A percentile compares a stretch with the other conserved stretches of the same genome.
Evolutionary conservation across 2,329 filamentous ascomycete species (phyloP).

Genomic region (Xylaria sp.): DNA sequence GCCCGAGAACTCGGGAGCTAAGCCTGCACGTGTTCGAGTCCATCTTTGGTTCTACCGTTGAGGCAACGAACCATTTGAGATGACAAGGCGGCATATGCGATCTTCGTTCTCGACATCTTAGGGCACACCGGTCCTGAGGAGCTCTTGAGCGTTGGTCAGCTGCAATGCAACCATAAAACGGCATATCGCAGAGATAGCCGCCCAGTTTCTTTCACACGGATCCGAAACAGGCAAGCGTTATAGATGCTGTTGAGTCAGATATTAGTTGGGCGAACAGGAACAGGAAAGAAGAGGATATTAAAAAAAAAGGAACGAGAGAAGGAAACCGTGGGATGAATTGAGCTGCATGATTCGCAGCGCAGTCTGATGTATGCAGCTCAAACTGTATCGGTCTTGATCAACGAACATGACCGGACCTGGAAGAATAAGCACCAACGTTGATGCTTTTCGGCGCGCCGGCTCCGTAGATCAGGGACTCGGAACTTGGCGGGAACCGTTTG

Average conservation of each 20-base stretch:
- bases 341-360: slow-evolving; percentile 26
- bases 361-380: slow-evolving; percentile 25
- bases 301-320: not conserved
- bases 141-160: not conserved
- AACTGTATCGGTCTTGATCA: slow-evolving; percentile 26
- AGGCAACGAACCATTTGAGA: not conserved
- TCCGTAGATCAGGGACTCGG: slow-evolving; percentile 47
- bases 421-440: slow-evolving; percentile 2
- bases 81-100: not conserved
- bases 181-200: slow-evolving; percentile 17
- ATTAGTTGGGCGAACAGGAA: not conserved
- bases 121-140: not conserved
- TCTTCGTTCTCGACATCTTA: slow-evolving; percentile 9
- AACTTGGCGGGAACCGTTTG: slow-evolving; percentile 40
- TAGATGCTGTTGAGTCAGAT: not conserved
- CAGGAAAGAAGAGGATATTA: not conserved
- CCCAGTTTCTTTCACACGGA: slow-evolving; percentile 18
- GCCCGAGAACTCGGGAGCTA: slow-evolving; percentile 28
- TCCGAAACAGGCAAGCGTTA: slow-evolving; percentile 27
- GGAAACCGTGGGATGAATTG: not conserved
- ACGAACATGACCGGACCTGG: slow-evolving; percentile 8
- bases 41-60: slow-evolving; percentile 12
- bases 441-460: slow-evolving; percentile 33
- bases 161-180: slow-evolving; percentile 17
- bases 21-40: slow-evolving; percentile 4